Conservation (phyloP, 441 rosid species). For the Breynia disticha region DNA sequence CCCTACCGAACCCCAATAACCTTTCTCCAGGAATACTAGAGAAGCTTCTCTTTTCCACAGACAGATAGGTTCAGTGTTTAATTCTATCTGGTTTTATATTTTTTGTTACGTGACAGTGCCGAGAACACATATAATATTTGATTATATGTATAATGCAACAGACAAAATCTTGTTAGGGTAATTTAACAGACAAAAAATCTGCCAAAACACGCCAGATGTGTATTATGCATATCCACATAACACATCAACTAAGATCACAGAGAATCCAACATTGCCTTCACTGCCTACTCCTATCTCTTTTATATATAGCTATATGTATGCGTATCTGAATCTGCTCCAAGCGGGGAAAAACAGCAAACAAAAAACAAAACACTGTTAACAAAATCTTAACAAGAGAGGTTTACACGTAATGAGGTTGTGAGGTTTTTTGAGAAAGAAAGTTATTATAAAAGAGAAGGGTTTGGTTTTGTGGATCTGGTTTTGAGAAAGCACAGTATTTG, state of each 20-base stretch:
- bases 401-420: not conserved
- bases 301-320: too few species aligned
- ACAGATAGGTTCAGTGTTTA: not conserved
- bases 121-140: not conserved
- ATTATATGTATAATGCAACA: not conserved
- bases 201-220: not conserved
- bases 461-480: slow-evolving; percentile 16
- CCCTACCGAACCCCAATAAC: slow-evolving; percentile 20
- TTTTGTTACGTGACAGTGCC: not conserved
- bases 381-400: not conserved
- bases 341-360: not conserved
- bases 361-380: not conserved
- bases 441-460: not conserved
- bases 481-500: slow-evolving; percentile 13
- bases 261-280: slow-evolving; percentile 1
- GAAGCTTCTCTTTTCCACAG: not conserved
- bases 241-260: not conserved
- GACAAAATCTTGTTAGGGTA: not conserved
- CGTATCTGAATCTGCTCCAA: not conserved
- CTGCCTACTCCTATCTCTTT: not conserved
- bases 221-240: not conserved
- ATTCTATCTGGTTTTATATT: not conserved
- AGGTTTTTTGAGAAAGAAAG: too few species aligned
- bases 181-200: not conserved
- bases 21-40: not conserved